Percentiles rank a stretch among this genome's conserved stretches.
Evolutionary conservation across 1,284 basidiomycete species (phyloP).

Genomic region (Cryptococcus sp.): DNA sequence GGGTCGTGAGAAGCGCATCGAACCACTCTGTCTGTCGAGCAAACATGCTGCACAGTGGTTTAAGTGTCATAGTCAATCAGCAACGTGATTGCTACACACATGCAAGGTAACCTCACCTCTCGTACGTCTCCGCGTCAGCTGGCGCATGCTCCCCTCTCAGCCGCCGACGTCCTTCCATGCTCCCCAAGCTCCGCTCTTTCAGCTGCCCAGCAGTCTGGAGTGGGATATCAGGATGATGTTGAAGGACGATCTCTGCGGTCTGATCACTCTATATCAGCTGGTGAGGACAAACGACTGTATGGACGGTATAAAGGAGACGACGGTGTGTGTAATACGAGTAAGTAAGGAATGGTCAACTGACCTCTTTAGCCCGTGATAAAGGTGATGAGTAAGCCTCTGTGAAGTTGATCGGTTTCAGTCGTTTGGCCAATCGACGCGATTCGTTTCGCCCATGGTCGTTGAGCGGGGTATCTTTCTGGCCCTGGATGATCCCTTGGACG

Average conservation of each 20-base stretch:
- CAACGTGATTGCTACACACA: neutral
- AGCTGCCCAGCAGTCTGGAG: constrained; percentile 28
- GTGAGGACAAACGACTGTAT: neutral
- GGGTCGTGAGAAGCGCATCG: constrained; percentile 11
- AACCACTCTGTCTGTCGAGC: constrained; percentile 17
- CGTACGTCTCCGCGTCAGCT: constrained; percentile 30
- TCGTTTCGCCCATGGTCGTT: constrained; percentile 46
- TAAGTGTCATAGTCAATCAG: constrained; percentile 3
- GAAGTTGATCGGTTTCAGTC: constrained; percentile 29
- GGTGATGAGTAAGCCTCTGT: constrained; percentile 34
- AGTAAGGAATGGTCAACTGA: constrained; percentile 14
- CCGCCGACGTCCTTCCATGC: constrained; percentile 36
- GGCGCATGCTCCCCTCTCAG: constrained; percentile 29
- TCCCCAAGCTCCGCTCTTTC: constrained; percentile 40
- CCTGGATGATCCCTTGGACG: constrained; percentile 48
- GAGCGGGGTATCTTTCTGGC: constrained; percentile 48
- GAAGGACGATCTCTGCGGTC: constrained; percentile 41
- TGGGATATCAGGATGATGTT: constrained; percentile 23
- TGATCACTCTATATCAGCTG: constrained; percentile 5
- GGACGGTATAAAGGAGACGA: neutral
- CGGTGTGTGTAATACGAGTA: neutral
- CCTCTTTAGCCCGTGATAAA: constrained; percentile 45
- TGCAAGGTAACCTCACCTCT: constrained; percentile 22
- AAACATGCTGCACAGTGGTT: constrained; percentile 19
- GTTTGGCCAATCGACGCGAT: constrained; percentile 29